These are phyloP conservation scores for Angophora floribunda DNA, from an alignment of 345 rosid species.

Conservation along the genomic window DNA sequence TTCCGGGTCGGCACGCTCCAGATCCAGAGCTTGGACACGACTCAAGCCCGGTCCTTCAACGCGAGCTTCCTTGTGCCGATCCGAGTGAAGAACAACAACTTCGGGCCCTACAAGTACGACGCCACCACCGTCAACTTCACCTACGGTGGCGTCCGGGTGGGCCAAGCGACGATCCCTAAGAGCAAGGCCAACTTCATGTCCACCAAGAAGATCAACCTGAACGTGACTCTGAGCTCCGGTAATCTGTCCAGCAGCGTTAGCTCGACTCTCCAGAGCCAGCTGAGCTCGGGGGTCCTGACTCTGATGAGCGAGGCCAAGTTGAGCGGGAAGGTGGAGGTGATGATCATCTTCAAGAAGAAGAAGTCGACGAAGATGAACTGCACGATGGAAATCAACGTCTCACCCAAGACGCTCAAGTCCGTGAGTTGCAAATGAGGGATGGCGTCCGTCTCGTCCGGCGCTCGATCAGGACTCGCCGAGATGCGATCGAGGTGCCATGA, in stretches of 20 bases:
- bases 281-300: background rate
- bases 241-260: background rate
- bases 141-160: background rate
- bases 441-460: background rate
- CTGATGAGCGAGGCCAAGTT: background rate
- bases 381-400: background rate
- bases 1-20: background rate
- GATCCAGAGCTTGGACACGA: background rate
- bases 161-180: background rate
- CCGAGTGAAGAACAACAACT: slow-evolving; percentile 7
- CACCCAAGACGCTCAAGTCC: background rate
- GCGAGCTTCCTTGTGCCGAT: background rate
- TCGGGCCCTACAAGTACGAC: slow-evolving; percentile 9
- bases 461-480: background rate
- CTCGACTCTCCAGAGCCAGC: background rate
- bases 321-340: slow-evolving; percentile 3
- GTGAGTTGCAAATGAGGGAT: background rate
- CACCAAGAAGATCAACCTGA: slow-evolving; percentile 5
- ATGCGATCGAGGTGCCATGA: background rate
- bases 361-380: slow-evolving; percentile 7
- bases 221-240: background rate
- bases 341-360: slow-evolving; percentile 9
- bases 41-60: background rate
- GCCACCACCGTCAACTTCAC: background rate
- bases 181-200: slow-evolving; percentile 4